phyloP scores from a whole-genome alignment of 2,329 filamentous ascomycete species.

The Aplosporella prunicola region DNA sequence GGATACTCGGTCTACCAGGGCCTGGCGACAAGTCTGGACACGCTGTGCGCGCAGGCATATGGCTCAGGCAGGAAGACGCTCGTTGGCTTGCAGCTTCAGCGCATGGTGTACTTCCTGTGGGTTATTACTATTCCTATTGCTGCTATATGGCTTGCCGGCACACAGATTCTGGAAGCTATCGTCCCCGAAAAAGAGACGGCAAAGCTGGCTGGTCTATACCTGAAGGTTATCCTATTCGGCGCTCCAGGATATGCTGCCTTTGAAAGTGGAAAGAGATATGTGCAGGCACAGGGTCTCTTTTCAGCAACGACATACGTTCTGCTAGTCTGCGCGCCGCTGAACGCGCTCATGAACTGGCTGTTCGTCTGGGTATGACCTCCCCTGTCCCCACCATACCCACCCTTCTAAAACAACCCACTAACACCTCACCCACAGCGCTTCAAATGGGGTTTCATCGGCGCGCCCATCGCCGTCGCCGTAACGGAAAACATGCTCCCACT shows the following conservation, averaged over 20 bases:
- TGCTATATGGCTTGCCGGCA: conserved; percentile 60
- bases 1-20: conserved; percentile 44
- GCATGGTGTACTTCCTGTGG: conserved; percentile 72
- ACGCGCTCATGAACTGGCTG: conserved; percentile 70
- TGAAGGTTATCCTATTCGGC: conserved; percentile 60
- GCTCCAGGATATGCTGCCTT: conserved; percentile 69
- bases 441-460: conserved; percentile 56
- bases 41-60: conserved; percentile 87
- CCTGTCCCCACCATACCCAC: background rate
- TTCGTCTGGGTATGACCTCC: conserved; percentile 57
- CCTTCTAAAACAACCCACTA: background rate
- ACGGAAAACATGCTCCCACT: conserved; percentile 67
- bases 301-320: conserved; percentile 74
- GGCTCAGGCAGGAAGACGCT: conserved; percentile 83
- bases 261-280: conserved; percentile 72
- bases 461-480: conserved; percentile 66
- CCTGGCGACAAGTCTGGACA: conserved; percentile 76
- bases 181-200: conserved; percentile 66
- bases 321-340: conserved; percentile 71
- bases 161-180: conserved; percentile 52
- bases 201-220: conserved; percentile 60
- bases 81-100: conserved; percentile 73
- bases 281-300: conserved; percentile 85
- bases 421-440: conserved; percentile 15
- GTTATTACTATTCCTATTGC: conserved; percentile 62